A percentile compares a stretch with the other conserved stretches of the same genome.
phyloP scores from a whole-genome alignment of 176 grass and related monocot species.

The Bolboschoenus planiculmis region DNA sequence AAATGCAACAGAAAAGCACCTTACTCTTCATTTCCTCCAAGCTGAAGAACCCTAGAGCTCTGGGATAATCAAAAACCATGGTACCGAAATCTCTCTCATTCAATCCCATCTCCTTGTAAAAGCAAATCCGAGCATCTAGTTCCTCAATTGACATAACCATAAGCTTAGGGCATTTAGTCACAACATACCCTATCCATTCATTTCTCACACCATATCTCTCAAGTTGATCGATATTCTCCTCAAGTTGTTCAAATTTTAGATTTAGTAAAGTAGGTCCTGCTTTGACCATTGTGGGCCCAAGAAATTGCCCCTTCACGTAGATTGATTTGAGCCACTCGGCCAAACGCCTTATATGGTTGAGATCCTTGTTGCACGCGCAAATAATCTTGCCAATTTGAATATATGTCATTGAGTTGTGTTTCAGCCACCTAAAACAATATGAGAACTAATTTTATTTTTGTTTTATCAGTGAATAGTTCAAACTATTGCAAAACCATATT shows the following conservation, averaged over 20 bases:
- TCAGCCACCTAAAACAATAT: slow-evolving; percentile 82
- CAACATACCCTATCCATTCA: slow-evolving; percentile 77
- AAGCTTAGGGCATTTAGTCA: slow-evolving; percentile 63
- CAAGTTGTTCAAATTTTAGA: slow-evolving; percentile 50
- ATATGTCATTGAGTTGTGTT: slow-evolving; percentile 80
- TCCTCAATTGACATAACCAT: slow-evolving; percentile 52
- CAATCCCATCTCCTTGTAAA: slow-evolving; percentile 84
- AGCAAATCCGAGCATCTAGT: slow-evolving; percentile 48
- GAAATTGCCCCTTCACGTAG: slow-evolving; percentile 66
- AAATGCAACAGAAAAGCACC: slow-evolving; percentile 51
- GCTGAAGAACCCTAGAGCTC: slow-evolving; percentile 66
- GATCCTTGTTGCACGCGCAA: slow-evolving; percentile 58
- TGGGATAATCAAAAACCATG: slow-evolving; percentile 95
- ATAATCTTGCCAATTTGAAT: slow-evolving; percentile 74
- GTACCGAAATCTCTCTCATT: slow-evolving; percentile 80
- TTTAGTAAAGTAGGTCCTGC: slow-evolving; percentile 39
- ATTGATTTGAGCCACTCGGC: slow-evolving; percentile 76
- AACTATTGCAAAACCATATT: not conserved
- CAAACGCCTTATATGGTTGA: slow-evolving; percentile 48
- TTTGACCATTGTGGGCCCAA: slow-evolving; percentile 58
- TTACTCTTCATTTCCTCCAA: slow-evolving; percentile 93
- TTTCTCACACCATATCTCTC: slow-evolving; percentile 62
- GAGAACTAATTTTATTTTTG: not conserved
- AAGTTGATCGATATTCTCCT: slow-evolving; percentile 48
- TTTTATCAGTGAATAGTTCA: not conserved